Base-by-base conservation (phyloP, 768 basidiomycete species). In the Daedalea quercina region DNA sequence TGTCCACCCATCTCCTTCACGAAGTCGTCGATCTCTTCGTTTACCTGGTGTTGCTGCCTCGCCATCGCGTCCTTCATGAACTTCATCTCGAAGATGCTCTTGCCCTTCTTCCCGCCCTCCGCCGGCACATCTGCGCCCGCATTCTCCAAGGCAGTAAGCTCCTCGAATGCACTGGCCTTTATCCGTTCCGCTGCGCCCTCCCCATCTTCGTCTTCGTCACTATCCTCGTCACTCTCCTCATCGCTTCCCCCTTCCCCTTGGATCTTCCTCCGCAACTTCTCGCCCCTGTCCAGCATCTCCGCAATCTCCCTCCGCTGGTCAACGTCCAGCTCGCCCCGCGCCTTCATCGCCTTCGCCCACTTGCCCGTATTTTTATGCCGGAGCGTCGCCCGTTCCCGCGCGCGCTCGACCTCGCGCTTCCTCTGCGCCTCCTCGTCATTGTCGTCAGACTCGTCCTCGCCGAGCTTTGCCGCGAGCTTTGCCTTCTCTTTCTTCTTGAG, bases 41-140 rank as follows among this genome's bases (percentile, higher is more conserved):
- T 74, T 1, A 79, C 81, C 50, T 76, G 74, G 9, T 66, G 72
- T 59, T 78, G 70, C 52, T 84, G 78, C 57, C 90, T 75, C 3
- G 80, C 80, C 73, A 87, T 84, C 0, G 92, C 94, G 44, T 94
- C 87, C 67, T 88, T 86, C 95, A 99, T 99, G 70, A 98, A 99
- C 71, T 96, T 97, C 96, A 98, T 97, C 57, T 82, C 78, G 65
- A 96, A 88, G 9, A 97, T 77, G 55, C 88, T 81, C 69, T 86
- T 88, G 46, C 74, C 69, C 60, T 79, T 79, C 62, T 71, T 69
- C 22, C 24, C 58, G 52, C 6, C 51, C 44, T 57, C 53, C 13
- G 57, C 63, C 13, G 52, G 43, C 7, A 51, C 59, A 26, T 60
- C 63, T 2, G 55, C 57, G 6, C 63, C 65, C 12, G 66, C 67